A percentile compares a stretch with the other conserved stretches of the same genome.
Conservation (phyloP, 441 rosid species). For the Brassica balearica region DNA sequence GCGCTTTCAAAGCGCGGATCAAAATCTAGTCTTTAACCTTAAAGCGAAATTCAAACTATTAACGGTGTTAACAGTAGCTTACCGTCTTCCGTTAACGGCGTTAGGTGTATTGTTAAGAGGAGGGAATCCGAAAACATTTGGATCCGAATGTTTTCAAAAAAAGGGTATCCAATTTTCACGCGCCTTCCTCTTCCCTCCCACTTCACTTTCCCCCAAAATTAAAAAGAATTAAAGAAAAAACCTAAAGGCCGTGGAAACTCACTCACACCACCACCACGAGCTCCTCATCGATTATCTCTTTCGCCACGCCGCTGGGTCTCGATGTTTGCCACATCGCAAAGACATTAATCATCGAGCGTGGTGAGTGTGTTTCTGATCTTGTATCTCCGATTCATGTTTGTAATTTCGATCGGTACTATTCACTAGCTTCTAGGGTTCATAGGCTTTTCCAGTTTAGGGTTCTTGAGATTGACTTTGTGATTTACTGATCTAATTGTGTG, state of each 20-base stretch:
- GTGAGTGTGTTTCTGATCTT: slow-evolving; percentile 25
- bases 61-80: not conserved
- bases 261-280: slow-evolving; percentile 21
- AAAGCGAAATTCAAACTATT: not conserved
- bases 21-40: too few species aligned
- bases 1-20: too few species aligned
- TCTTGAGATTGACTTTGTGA: not conserved
- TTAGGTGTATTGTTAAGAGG: slow-evolving; percentile 4
- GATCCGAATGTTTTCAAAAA: not conserved
- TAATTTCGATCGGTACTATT: not conserved
- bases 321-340: slow-evolving; percentile 14
- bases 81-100: slow-evolving; percentile 24
- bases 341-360: slow-evolving; percentile 24
- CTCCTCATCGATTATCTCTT: slow-evolving; percentile 12
- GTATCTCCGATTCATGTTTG: slow-evolving; percentile 16
- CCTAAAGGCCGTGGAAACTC: slow-evolving; percentile 23
- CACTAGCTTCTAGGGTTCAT: too few species aligned
- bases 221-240: not conserved
- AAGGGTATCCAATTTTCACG: not conserved
- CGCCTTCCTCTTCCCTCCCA: slow-evolving; percentile 42
- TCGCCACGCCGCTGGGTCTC: slow-evolving; percentile 28
- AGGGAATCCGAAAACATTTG: slow-evolving; percentile 27
- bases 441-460: not conserved
- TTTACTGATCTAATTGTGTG: slow-evolving; percentile 6
- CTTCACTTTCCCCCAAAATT: slow-evolving; percentile 25